phyloP scores from a whole-genome alignment of 352 stramenopile species.

The Thalassiosira delicatula region DNA sequence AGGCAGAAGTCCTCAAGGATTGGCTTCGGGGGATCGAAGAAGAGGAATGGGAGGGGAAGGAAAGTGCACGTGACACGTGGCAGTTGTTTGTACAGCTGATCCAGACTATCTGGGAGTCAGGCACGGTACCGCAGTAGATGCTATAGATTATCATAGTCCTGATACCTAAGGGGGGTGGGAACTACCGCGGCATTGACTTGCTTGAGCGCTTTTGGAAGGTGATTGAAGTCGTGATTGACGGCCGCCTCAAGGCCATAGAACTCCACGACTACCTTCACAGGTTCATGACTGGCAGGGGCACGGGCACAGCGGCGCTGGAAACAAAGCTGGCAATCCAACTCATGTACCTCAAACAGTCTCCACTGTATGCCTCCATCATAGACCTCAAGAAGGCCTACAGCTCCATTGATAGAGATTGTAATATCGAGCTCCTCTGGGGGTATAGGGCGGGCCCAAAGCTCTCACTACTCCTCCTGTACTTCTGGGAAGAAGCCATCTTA shows the following conservation, averaged over 20 bases:
- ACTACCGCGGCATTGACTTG: conserved; percentile 15
- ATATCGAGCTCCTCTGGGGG: background rate
- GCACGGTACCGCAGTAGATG: conserved; percentile 4
- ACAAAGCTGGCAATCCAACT: conserved; percentile 29
- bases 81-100: background rate
- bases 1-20: conserved; percentile 26
- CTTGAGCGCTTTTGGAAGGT: conserved; percentile 30
- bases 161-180: background rate
- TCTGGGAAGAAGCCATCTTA: background rate
- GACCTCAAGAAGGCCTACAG: conserved; percentile 31
- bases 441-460: background rate
- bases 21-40: conserved; percentile 21
- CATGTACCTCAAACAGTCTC: conserved; percentile 13
- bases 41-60: conserved; percentile 10
- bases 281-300: background rate
- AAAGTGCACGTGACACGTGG: background rate
- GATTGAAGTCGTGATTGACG: conserved; percentile 21
- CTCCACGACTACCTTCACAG: conserved; percentile 25
- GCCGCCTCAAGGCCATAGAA: conserved; percentile 1
- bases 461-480: background rate
- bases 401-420: conserved; percentile 23
- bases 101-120: background rate
- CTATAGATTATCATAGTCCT: background rate
- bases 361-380: conserved; percentile 21
- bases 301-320: conserved; percentile 12